Base-by-base conservation (phyloP, 495 filamentous ascomycete species). In the Aspergillus wentii region DNA sequence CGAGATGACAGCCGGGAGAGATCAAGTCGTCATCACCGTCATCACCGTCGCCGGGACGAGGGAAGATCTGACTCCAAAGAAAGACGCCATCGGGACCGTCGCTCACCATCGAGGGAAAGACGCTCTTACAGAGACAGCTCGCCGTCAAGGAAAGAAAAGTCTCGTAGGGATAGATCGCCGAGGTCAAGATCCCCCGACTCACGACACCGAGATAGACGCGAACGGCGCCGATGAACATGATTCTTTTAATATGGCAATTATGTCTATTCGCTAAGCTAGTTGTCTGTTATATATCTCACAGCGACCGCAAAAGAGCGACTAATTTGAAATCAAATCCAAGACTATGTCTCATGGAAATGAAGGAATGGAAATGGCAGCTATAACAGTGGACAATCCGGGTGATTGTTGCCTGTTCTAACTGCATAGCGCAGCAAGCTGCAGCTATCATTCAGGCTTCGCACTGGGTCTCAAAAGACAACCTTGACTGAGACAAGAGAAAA, bases 1-100 rank as follows among this genome's bases (percentile, higher is more conserved):
- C 60, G 61, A 14, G 59, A 59, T 17, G 46, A 51, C 22, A 65
- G 62, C 39, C 57, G 57, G 29, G 65, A 69, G 16, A 48, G 62
- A 23, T 59, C 66, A 4, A 60, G 63, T 41, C 72, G 73, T 29
- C 75, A 83, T 52, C 69, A 70, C 15, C 76, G 76, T 46, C 73
- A 72, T 21, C 80, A 78, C 44, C 69, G 61, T 20, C 54, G 49
- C 28, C 51, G 49, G 42, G 52, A 57, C 11, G 59, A 64, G n/a
- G 56, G 61, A 38, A 51, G 57, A 22, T 58, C 59, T 11, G 56
- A 55, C 8, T 57, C 48, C 6, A 46, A 45, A 25, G 61, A 69
- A 18, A 61, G 46, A 32, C 57, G 35, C 16, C 43, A 44, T 27
- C 57, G 56, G 17, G 44, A 51, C 37, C 46, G 49, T 17, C 52